Evolutionary conservation across 129 eudicot genomes (phyloP).

Genomic region (Gnaphalium uliginosum): DNA sequence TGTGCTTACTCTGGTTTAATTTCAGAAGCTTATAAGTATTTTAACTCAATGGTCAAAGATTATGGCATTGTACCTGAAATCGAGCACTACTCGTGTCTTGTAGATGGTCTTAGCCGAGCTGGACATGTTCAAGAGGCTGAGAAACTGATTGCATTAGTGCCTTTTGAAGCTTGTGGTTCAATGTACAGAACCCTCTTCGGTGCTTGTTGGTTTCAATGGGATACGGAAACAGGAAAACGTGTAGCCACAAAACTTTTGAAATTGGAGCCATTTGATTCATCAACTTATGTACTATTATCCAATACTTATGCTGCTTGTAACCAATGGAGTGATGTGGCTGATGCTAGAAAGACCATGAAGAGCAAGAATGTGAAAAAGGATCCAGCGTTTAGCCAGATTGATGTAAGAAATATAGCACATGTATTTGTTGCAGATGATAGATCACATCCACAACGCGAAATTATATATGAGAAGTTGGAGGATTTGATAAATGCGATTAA

Average conservation of each 20-base stretch:
- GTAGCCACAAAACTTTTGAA: conserved; percentile 45
- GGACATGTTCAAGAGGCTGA: conserved; percentile 51
- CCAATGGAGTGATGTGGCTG: conserved; percentile 47
- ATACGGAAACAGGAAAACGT: conserved; percentile 49
- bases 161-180: conserved; percentile 45
- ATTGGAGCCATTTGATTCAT: conserved; percentile 46
- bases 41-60: conserved; percentile 36
- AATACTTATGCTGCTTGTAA: conserved; percentile 46
- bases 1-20: conserved; percentile 53
- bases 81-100: conserved; percentile 53
- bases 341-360: conserved; percentile 44
- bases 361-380: conserved; percentile 46
- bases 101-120: conserved; percentile 49
- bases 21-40: conserved; percentile 38
- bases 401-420: conserved; percentile 41
- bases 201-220: conserved; percentile 50
- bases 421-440: conserved; percentile 50
- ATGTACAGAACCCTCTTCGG: conserved; percentile 51
- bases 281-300: conserved; percentile 47
- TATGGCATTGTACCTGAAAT: conserved; percentile 44
- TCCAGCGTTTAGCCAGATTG: conserved; percentile 55
- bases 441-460: conserved; percentile 37
- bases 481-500: conserved; percentile 39
- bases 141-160: conserved; percentile 41
- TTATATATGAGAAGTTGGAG: conserved; percentile 37